Evolutionary conservation across 331 rosid species (phyloP).

Genomic region (Malus hybrid): DNA sequence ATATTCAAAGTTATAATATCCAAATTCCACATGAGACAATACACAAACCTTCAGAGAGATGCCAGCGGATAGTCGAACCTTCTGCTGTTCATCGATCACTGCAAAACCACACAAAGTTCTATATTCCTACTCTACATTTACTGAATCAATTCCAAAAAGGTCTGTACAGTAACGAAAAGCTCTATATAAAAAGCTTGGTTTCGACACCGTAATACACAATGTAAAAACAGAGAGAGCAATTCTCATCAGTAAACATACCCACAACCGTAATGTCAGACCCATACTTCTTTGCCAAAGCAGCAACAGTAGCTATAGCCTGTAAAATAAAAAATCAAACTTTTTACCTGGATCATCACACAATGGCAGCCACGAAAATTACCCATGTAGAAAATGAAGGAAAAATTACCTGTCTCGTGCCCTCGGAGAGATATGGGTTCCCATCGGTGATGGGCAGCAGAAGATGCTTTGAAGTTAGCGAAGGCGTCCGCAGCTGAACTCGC

Average conservation of each 20-base stretch:
- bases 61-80: constrained; percentile 88
- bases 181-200: not conserved
- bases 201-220: not conserved
- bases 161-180: not conserved
- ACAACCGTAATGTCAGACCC: constrained; percentile 93
- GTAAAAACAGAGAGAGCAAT: too few relatives aligned
- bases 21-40: not conserved
- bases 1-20: not conserved
- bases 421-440: constrained; percentile 78
- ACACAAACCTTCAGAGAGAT: constrained; percentile 74
- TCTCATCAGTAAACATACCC: constrained; percentile 41
- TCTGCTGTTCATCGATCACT: constrained; percentile 81
- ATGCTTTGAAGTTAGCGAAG: constrained; percentile 66
- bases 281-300: constrained; percentile 82
- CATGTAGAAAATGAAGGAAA: constrained; percentile 4
- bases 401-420: constrained; percentile 70
- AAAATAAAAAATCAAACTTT: constrained; percentile 4
- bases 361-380: not conserved
- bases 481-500: constrained; percentile 45
- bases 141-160: constrained; percentile 4
- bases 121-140: constrained; percentile 5
- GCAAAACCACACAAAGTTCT: constrained; percentile 27
- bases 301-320: constrained; percentile 70
- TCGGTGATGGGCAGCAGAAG: constrained; percentile 80
- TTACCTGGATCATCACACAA: not conserved